Evolutionary conservation across 1,284 basidiomycete species (phyloP).

Genomic region (Cutaneotrichosporon sp.): DNA sequence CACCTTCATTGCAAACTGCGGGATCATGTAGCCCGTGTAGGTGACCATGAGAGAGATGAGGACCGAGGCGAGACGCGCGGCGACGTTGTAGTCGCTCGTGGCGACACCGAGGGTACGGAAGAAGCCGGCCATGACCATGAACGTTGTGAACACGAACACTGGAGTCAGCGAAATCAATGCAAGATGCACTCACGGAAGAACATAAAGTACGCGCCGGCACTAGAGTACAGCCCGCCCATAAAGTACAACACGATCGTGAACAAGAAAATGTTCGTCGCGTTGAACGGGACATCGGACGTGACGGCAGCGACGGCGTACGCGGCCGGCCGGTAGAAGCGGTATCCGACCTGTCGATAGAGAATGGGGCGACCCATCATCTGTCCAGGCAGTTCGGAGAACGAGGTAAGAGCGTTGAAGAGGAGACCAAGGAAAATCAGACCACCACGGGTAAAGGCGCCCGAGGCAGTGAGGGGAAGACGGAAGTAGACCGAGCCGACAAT

Average conservation of each 20-base stretch:
- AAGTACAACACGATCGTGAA: constrained; percentile 52
- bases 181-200: constrained; percentile 1
- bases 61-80: constrained; percentile 52
- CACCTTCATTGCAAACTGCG: constrained; percentile 64
- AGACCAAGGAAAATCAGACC: constrained; percentile 73
- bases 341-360: constrained; percentile 59
- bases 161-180: not conserved
- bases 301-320: constrained; percentile 43
- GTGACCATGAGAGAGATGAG: constrained; percentile 50
- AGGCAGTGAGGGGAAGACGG: constrained; percentile 64
- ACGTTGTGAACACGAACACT: constrained; percentile 44
- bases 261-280: constrained; percentile 49
- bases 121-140: constrained; percentile 50
- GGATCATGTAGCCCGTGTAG: constrained; percentile 45
- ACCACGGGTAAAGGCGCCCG: constrained; percentile 80
- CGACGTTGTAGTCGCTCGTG: constrained; percentile 51
- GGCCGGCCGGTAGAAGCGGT: constrained; percentile 69
- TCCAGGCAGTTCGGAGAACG: constrained; percentile 56
- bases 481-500: constrained; percentile 72
- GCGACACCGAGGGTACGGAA: constrained; percentile 51
- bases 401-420: constrained; percentile 56
- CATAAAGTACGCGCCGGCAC: constrained; percentile 52
- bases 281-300: constrained; percentile 52
- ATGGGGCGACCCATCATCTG: constrained; percentile 65
- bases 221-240: constrained; percentile 47